Percentiles rank a stretch among this genome's conserved stretches.
Evolutionary conservation across 2,329 filamentous ascomycete species (phyloP).

Genomic region (Curvularia lunata): DNA sequence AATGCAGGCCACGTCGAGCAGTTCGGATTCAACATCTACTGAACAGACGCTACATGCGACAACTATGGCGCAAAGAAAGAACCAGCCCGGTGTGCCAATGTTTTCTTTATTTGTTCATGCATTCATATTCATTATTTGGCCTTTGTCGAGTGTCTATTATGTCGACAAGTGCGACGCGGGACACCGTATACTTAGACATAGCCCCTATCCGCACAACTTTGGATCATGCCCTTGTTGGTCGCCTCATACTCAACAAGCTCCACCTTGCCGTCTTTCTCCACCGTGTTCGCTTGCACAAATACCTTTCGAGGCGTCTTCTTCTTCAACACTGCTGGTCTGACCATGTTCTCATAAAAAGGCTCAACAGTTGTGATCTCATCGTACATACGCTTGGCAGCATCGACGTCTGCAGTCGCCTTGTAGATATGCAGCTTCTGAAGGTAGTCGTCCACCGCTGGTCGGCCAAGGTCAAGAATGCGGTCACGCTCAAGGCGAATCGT

Average conservation of each 20-base stretch:
- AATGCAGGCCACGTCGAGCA: neutral
- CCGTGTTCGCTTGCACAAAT: constrained; percentile 93
- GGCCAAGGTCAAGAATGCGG: constrained; percentile 84
- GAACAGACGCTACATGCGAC: neutral
- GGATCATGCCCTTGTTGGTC: constrained; percentile 72
- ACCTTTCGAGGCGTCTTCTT: constrained; percentile 87
- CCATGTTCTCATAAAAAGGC: constrained; percentile 81
- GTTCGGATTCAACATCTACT: neutral
- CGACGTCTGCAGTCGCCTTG: constrained; percentile 86
- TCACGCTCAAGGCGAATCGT: constrained; percentile 82
- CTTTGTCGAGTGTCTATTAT: neutral
- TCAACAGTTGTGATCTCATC: constrained; percentile 83
- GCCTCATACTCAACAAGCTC: constrained; percentile 88
- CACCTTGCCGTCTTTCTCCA: constrained; percentile 58
- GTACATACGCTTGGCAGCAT: constrained; percentile 79
- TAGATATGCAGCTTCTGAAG: constrained; percentile 91
- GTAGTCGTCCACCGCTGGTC: constrained; percentile 82
- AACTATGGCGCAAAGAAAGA: neutral
- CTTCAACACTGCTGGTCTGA: constrained; percentile 75
- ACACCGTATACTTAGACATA: constrained; percentile 35
- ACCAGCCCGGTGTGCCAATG: neutral
- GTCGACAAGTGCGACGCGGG: no score
- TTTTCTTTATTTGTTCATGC: neutral
- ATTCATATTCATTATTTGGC: neutral
- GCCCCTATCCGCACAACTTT: constrained; percentile 47